These are phyloP conservation scores for Isabelozyma gotoi DNA, from an alignment of 805 yeast species.

Conservation along the genomic window DNA sequence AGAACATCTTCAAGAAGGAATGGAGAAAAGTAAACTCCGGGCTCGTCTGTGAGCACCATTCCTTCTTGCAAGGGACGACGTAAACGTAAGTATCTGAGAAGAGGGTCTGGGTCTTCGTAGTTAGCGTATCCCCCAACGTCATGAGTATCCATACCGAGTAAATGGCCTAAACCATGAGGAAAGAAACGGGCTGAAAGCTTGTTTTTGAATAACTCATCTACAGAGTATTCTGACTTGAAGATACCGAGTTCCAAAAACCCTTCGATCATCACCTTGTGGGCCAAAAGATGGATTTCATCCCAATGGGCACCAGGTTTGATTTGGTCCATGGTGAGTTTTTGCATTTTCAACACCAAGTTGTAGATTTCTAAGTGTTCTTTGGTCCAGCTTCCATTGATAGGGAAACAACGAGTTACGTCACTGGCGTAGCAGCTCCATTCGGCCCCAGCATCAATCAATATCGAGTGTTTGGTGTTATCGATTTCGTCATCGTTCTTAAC, in stretches of 20 bases:
- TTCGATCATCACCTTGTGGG: constrained; percentile 76
- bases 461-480: constrained; percentile 55
- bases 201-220: constrained; percentile 67
- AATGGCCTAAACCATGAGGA: constrained; percentile 96
- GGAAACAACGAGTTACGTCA: constrained; percentile 95
- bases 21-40: constrained; percentile 90
- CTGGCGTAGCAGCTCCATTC: constrained; percentile 93
- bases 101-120: constrained; percentile 79
- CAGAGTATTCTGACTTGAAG: constrained; percentile 54
- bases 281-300: constrained; percentile 80
- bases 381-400: constrained; percentile 86
- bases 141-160: constrained; percentile 93
- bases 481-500: constrained; percentile 66
- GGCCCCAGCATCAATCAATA: constrained; percentile 94
- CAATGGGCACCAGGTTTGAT: constrained; percentile 82
- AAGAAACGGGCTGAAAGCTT: constrained; percentile 75
- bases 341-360: constrained; percentile 81
- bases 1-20: constrained; percentile 68
- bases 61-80: constrained; percentile 69
- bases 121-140: constrained; percentile 91
- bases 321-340: constrained; percentile 60
- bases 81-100: constrained; percentile 74
- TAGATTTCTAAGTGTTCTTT: constrained; percentile 84
- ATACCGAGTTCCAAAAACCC: constrained; percentile 74
- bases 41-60: constrained; percentile 93